Evolutionary conservation across 78 protist genomes (phyloP), one percentile per base, ranked within the genome.

Genomic region (Dictyostelium intermedium): DNA sequence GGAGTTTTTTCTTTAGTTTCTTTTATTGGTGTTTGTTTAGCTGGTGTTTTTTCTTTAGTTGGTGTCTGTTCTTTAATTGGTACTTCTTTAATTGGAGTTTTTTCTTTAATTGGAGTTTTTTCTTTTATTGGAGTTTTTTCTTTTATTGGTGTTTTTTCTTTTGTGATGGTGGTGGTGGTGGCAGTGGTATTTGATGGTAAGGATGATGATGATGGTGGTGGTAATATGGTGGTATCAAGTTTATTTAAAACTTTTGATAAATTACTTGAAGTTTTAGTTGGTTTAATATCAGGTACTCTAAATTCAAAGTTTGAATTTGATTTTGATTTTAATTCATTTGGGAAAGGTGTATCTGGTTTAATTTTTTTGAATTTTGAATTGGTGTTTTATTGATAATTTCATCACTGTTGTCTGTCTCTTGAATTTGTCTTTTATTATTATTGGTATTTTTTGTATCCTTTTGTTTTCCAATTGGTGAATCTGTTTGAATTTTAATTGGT

Each of bases 371-470:
- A 14, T 23, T 14, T 41, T 78, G 50, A 80, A 80, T 53, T 80
- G 85, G 85, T 47, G 85, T 80, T 78, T 78, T 78, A n/a, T 78
- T 37, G 27, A 41, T 41, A 14, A 73, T 18, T 35, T 73, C 80
- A 34, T 73, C 79, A 56, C 3, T 35, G 39, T 78, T n/a, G 83
- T 25, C 43, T 79, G 63, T 56, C 5, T 27, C 37, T 79, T 45
- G 56, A 14, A 16, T 39, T 79, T 69, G 20, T 20, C 32, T 47
- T 47, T n/a, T 47, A 13, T 43, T 80, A 32, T 35, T 73, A 2
- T 8, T 35, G n/a, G 9, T 30, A 10, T 11, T n/a, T 6, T 74
- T 35, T 5, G 18, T 41, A 47, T 80, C 30, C 4, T 25, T 56
- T 50, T 50, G 41, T 66, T 66, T 50, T 56, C 27, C 66, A 74